Conservation (phyloP, 2,329 filamentous ascomycete species). For the Tricladium varicosporioides region DNA sequence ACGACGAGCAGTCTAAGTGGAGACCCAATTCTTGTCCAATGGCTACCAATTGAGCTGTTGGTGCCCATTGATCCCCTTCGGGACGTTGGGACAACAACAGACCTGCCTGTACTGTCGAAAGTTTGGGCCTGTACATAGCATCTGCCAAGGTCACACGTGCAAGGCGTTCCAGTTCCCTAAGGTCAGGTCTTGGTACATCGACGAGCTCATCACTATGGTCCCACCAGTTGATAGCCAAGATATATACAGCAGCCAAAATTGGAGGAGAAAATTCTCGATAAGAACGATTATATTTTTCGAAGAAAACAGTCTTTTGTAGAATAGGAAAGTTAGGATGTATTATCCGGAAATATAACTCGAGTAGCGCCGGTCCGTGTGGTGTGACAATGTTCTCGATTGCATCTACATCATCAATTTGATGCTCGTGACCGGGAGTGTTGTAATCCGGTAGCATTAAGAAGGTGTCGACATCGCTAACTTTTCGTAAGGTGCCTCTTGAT, state of each 20-base stretch:
- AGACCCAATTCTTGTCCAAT: constrained; percentile 57
- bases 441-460: constrained; percentile 78
- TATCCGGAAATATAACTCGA: constrained; percentile 78
- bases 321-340: constrained; percentile 82
- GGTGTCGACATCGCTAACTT: constrained; percentile 74
- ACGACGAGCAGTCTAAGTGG: constrained; percentile 59
- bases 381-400: constrained; percentile 74
- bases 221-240: constrained; percentile 61
- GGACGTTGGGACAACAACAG: constrained; percentile 48
- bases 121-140: constrained; percentile 49
- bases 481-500: constrained; percentile 65
- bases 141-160: constrained; percentile 44
- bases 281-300: constrained; percentile 73
- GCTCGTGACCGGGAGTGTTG: constrained; percentile 68
- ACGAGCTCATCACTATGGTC: constrained; percentile 54
- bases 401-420: constrained; percentile 65
- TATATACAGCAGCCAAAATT: constrained; percentile 58
- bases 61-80: constrained; percentile 30
- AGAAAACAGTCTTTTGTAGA: constrained; percentile 75
- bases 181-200: constrained; percentile 42
- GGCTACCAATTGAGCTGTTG: constrained; percentile 47
- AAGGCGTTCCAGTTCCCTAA: constrained; percentile 38
- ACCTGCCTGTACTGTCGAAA: constrained; percentile 54
- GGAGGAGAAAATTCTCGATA: constrained; percentile 72
- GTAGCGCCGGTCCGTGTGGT: constrained; percentile 71